Evolutionary conservation across 2,329 filamentous ascomycete genomes (phyloP).

Genomic region (Zasmidium citrigriseum): DNA sequence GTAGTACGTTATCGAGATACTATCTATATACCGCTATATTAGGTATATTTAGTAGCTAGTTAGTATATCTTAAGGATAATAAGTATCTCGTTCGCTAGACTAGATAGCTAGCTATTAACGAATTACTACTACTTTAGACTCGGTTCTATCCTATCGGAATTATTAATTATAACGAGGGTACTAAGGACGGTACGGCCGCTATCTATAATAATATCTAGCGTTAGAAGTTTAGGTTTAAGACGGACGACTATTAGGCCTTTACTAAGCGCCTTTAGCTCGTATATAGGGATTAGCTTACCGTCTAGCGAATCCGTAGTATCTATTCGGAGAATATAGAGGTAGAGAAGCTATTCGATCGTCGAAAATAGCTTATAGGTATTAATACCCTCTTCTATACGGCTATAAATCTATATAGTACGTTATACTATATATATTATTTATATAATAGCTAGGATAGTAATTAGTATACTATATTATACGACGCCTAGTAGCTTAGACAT

Average conservation of each 20-base stretch:
- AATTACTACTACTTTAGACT: neutral
- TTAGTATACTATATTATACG: neutral
- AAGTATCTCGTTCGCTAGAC: neutral
- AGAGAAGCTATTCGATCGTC: neutral
- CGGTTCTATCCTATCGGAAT: neutral
- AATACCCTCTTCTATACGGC: neutral
- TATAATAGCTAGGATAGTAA: neutral
- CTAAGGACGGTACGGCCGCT: neutral
- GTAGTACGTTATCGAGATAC: neutral
- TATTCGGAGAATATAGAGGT: neutral
- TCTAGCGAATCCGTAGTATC: neutral
- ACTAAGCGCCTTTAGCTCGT: neutral
- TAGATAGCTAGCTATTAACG: neutral
- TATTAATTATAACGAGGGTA: neutral
- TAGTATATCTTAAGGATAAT: neutral
- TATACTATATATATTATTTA: neutral
- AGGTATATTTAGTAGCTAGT: neutral
- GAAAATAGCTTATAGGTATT: neutral
- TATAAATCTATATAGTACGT: neutral
- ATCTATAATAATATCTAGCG: neutral
- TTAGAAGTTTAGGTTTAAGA: neutral
- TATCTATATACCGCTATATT: neutral
- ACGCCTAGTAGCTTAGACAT: neutral
- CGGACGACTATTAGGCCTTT: neutral
- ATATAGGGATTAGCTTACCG: neutral